Evolutionary conservation across 805 yeast species (phyloP).

Genomic region (Saturnispora saitoi): DNA sequence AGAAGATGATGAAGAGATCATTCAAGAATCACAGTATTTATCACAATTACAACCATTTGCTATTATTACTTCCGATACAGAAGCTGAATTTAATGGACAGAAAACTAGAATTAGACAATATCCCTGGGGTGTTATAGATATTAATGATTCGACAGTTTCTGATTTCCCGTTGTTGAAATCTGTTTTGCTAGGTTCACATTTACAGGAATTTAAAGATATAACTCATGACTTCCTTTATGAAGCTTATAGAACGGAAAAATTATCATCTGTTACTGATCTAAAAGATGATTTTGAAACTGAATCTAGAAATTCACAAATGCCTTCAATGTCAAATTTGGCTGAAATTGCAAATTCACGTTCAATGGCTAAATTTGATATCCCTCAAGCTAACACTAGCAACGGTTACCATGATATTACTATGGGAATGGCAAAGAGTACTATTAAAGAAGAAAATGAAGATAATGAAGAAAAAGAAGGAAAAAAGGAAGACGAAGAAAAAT

Average conservation of each 20-base stretch:
- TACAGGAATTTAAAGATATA: constrained; percentile 57
- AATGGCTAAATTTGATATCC: constrained; percentile 21
- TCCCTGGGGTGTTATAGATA: constrained; percentile 68
- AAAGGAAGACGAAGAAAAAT: constrained; percentile 7
- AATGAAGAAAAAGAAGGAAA: neutral
- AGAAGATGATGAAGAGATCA: constrained; percentile 53
- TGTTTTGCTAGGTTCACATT: constrained; percentile 50
- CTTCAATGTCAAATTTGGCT: constrained; percentile 58
- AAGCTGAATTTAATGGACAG: constrained; percentile 41
- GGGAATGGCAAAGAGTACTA: constrained; percentile 4
- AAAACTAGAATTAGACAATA: constrained; percentile 53
- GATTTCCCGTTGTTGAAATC: constrained; percentile 49
- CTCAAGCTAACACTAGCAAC: constrained; percentile 7
- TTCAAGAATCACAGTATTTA: constrained; percentile 58
- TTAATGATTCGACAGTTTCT: constrained; percentile 41
- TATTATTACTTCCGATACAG: constrained; percentile 55
- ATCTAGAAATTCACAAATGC: constrained; percentile 26
- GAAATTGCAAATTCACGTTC: constrained; percentile 35
- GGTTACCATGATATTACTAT: constrained; percentile 2
- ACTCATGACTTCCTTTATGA: constrained; percentile 60
- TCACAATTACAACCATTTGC: constrained; percentile 70
- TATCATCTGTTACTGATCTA: constrained; percentile 45
- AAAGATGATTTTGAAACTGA: constrained; percentile 6
- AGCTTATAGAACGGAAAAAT: constrained; percentile 55
- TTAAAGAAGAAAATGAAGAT: constrained; percentile 13